Evolutionary conservation across 108 stramenopile species (phyloP), one percentile per base, ranked within the genome.

Genomic region (Pseudonitzschia multistriata): DNA sequence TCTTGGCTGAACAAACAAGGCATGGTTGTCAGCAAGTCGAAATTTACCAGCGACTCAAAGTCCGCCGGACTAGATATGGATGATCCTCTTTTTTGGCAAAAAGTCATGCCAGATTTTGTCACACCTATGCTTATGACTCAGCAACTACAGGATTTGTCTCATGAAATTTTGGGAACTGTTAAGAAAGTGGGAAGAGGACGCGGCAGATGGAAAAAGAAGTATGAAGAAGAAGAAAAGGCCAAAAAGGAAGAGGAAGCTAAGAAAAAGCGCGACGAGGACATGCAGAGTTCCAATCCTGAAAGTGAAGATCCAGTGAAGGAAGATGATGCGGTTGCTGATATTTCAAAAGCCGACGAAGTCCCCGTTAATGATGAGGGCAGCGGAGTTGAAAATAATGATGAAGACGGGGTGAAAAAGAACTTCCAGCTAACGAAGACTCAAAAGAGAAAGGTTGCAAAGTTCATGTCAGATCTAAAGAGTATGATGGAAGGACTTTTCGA

Each of bases 21-120:
- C 36, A 85, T 88, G 84, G 70, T 81, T 66, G 88, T 90, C 19
- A 94, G 80, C 61, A 92, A 91, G 67, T 83, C 85, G 28, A 92
- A 93, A 67, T 94, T 96, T 72, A 69, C 89, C 3, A 69, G 76
- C 35, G 91, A 90, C 56, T 73, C 73, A 15, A 85, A 84, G 36
- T 74, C 86, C 17, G 93, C 88, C 33, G 81, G 70, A 2, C 69
- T 94, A 42, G 90, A 97, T 53, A 82, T 93, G 80, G 87, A 97
- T 67, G 96, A 97, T 60, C 96, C 96, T 19, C 65, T 88, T 49
- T 97, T 97, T 57, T 97, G 97, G 97, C 88, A 95, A 53, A 96
- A 96, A 67, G 93, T 96, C 21, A 92, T 97, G 94, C 97, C 97
- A 7, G 93, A 95, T 72, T 93, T 95, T 64, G 80, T 93, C 37